Base-by-base conservation (phyloP, 23 red algal species). In the Rhodosorus marinus region DNA sequence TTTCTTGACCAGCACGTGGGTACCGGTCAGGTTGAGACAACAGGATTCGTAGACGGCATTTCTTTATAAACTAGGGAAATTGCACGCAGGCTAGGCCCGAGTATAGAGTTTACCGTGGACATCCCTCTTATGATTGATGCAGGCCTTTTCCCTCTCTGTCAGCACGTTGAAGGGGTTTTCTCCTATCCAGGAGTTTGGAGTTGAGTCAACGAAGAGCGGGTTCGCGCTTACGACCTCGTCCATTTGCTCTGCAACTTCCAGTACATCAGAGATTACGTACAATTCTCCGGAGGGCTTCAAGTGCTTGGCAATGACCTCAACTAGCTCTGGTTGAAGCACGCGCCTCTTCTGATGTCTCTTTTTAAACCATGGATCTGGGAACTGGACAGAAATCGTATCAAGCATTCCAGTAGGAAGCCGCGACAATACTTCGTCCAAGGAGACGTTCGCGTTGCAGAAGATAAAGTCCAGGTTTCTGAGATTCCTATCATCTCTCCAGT, bases 281-380 rank as follows among this genome's bases (percentile, higher is more conserved):
- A 59, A 0, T 24, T 56, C 23, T 9, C 47, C 47, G 8, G 65
- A 66, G 29, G 24, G 46, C 21, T 32, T 38, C 34, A 98, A 31
- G 20, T 29, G 30, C 15, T 52, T 1, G 15, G 42, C 26, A 2
- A 98, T 35, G n/a, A 57, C 50, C 21, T 25, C 26, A n/a, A 80
- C 90, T 5, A 98, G 72, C 27, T 32, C 52, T 0, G 32, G 31
- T 33, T 73, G 69, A 11, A 98, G 66, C 63, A 80, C 72, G 45
- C 90, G 60, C 5, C 90, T 38, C 60, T 98, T 98, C 1, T 75
- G 70, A 22, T 98, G 90, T 27, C 90, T 64, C 36, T 66, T 70
- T 59, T 98, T 98, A 47, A 98, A 98, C 52, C 78, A 75, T 29
- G 90, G 90, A 45, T 98, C 90, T 20, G 78, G 81, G 72, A 85